A percentile compares a stretch with the other conserved stretches of the same genome.
Conservation (phyloP, 495 filamentous ascomycete species). For the Xanthoparmelia taractica region DNA sequence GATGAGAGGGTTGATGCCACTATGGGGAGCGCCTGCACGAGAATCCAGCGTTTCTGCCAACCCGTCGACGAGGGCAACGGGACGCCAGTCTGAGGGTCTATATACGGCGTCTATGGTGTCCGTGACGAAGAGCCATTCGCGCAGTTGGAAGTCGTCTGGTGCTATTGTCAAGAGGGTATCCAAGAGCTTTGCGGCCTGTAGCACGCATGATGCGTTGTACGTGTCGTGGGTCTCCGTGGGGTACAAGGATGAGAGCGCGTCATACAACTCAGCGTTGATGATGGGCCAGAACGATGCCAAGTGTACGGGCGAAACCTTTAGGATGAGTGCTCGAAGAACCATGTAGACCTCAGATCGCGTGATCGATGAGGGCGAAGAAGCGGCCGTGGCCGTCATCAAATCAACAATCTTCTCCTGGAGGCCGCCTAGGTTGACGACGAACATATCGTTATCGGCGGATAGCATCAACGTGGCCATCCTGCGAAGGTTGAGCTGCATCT, state of each 20-base stretch:
- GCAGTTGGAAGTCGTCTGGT: constrained; percentile 91
- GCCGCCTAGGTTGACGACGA: constrained; percentile 61
- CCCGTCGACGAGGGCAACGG: constrained; percentile 76
- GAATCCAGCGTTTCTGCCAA: constrained; percentile 69
- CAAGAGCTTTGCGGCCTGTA: constrained; percentile 89
- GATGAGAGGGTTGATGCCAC: constrained; percentile 20
- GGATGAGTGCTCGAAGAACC: constrained; percentile 70
- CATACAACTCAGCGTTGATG: constrained; percentile 78
- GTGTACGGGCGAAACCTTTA: constrained; percentile 68
- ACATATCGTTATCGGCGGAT: constrained; percentile 65
- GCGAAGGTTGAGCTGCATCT: constrained; percentile 83
- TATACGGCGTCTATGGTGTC: constrained; percentile 98
- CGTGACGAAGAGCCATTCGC: constrained; percentile 94
- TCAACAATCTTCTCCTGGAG: constrained; percentile 82
- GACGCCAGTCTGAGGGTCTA: constrained; percentile 60
- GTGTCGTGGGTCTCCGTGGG: constrained; percentile 64
- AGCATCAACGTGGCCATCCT: constrained; percentile 71
- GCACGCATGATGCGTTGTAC: constrained; percentile 63
- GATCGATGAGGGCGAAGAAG: constrained; percentile 84
- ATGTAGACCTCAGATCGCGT: constrained; percentile 86
- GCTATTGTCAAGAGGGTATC: constrained; percentile 75
- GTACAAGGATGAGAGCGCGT: constrained; percentile 68
- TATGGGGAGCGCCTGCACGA: constrained; percentile 35
- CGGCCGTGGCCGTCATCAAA: constrained; percentile 73
- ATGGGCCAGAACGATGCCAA: constrained; percentile 82